These are phyloP conservation scores for Zymoseptoria tritici DNA, from an alignment of 2,329 filamentous ascomycete species.

Conservation along the genomic window DNA sequence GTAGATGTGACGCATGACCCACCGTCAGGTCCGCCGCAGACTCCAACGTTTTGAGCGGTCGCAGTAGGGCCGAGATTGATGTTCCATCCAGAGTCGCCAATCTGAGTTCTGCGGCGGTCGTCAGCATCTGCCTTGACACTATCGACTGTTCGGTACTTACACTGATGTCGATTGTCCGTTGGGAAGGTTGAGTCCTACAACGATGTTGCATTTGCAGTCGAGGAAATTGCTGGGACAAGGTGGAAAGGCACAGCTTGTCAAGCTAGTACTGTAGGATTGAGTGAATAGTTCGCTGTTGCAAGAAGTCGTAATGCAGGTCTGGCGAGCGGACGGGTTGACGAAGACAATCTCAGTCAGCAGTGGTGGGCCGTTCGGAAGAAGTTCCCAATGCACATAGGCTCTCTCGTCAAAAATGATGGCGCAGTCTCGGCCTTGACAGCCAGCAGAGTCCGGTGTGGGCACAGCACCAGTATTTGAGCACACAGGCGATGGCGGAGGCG, in stretches of 20 bases:
- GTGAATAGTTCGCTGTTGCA: constrained; percentile 18
- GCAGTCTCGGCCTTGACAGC: constrained; percentile 12
- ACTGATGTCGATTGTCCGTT: constrained; percentile 13
- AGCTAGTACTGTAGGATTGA: constrained; percentile 11
- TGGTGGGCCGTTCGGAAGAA: constrained; percentile 3
- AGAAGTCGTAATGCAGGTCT: constrained; percentile 17
- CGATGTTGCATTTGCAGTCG: constrained; percentile 18
- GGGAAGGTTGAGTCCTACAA: constrained; percentile 15
- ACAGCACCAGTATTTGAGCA: constrained; percentile 2
- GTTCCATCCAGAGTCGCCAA: constrained; percentile 14
- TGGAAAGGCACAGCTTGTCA: constrained; percentile 5
- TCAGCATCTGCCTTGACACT: neutral
- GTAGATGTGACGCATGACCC: constrained; percentile 7
- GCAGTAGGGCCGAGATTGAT: constrained; percentile 17
- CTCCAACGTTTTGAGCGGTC: constrained; percentile 10
- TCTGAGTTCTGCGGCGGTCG: constrained; percentile 10
- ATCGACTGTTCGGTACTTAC: neutral
- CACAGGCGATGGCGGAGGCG: neutral
- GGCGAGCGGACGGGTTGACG: constrained; percentile 8
- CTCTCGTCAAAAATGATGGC: constrained; percentile 14
- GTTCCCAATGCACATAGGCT: constrained; percentile 15
- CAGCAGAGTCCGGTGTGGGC: constrained; percentile 2
- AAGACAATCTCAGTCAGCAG: constrained; percentile 14
- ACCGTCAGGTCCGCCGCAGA: constrained; percentile 4
- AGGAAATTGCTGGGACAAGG: constrained; percentile 20